These are phyloP conservation scores for Grifola frondosa DNA, from an alignment of 1,284 basidiomycete genomes.

Conservation along the genomic window DNA sequence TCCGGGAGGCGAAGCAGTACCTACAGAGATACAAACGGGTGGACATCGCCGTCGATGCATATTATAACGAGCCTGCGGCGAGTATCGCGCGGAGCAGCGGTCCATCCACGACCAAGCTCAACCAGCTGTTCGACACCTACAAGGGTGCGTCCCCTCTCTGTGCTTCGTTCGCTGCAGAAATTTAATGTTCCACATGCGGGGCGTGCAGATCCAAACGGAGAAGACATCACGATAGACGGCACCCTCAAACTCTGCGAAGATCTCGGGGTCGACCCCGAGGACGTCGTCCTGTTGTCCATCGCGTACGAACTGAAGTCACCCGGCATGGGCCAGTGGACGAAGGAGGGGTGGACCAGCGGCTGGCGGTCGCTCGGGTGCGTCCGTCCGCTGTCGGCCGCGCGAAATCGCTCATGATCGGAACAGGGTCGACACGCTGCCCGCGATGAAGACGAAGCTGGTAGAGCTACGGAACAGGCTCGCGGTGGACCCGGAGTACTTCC, in stretches of 20 bases:
- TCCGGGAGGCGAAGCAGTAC: slow-evolving; percentile 69
- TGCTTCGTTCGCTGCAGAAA: slow-evolving; percentile 3
- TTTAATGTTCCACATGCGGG: not conserved
- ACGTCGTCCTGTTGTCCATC: slow-evolving; percentile 74
- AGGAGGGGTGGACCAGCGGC: slow-evolving; percentile 77
- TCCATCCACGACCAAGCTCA: slow-evolving; percentile 60
- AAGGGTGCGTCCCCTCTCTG: slow-evolving; percentile 53
- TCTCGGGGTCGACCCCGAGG: slow-evolving; percentile 67
- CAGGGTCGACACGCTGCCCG: slow-evolving; percentile 58
- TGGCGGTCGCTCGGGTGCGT: slow-evolving; percentile 71
- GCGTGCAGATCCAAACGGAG: slow-evolving; percentile 50
- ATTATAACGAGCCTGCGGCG: slow-evolving; percentile 49
- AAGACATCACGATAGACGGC: slow-evolving; percentile 70
- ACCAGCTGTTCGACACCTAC: slow-evolving; percentile 72
- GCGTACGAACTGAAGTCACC: slow-evolving; percentile 79
- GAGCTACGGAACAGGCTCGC: slow-evolving; percentile 64
- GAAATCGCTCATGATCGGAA: slow-evolving; percentile 37
- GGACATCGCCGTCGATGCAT: slow-evolving; percentile 77
- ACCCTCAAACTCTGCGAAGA: slow-evolving; percentile 75
- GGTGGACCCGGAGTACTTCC: slow-evolving; percentile 76
- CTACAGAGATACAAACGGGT: slow-evolving; percentile 71
- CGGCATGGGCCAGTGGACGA: slow-evolving; percentile 73
- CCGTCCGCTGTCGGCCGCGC: not conserved
- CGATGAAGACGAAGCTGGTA: slow-evolving; percentile 63
- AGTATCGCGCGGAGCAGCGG: slow-evolving; percentile 25